These are phyloP conservation scores for Coemansia brasiliensis DNA, from an alignment of 192 early-diverging fungal genomes.

Conservation along the genomic window DNA sequence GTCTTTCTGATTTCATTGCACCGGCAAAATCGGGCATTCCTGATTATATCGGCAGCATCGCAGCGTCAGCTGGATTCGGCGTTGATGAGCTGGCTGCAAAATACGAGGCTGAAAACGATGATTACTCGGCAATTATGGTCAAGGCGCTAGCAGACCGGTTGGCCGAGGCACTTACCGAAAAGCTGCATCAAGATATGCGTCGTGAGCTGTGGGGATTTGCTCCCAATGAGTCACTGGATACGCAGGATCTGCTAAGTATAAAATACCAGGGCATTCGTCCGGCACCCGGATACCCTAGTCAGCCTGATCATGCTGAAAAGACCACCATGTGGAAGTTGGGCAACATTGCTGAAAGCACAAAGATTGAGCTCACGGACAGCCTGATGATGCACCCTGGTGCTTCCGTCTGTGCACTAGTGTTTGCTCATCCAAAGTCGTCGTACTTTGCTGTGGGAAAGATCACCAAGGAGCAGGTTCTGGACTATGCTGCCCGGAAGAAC, in stretches of 20 bases:
- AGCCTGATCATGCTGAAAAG: slow-evolving; percentile 96
- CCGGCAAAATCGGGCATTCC: slow-evolving; percentile 70
- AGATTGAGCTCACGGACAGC: slow-evolving; percentile 88
- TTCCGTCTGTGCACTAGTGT: slow-evolving; percentile 75
- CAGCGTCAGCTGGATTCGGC: slow-evolving; percentile 87
- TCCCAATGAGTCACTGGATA: slow-evolving; percentile 66
- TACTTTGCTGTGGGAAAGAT: slow-evolving; percentile 98
- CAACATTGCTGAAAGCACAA: slow-evolving; percentile 75
- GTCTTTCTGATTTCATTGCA: slow-evolving; percentile 89
- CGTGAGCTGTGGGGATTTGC: slow-evolving; percentile 89
- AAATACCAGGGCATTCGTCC: slow-evolving; percentile 96
- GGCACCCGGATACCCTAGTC: slow-evolving; percentile 92
- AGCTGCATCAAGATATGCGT: slow-evolving; percentile 87
- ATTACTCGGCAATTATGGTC: slow-evolving; percentile 91
- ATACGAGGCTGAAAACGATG: slow-evolving; percentile 80
- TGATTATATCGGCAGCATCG: slow-evolving; percentile 91
- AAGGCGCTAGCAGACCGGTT: slow-evolving; percentile 94
- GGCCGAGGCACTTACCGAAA: slow-evolving; percentile 89
- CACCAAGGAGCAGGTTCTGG: slow-evolving; percentile 82
- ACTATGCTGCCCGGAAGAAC: slow-evolving; percentile 74
- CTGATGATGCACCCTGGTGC: slow-evolving; percentile 93
- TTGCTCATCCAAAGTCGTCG: slow-evolving; percentile 72
- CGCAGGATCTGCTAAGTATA: slow-evolving; percentile 83
- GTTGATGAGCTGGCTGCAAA: slow-evolving; percentile 82
- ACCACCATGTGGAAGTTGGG: slow-evolving; percentile 88